Evolutionary conservation across 176 grass and related monocot species (phyloP).

Genomic region (Tuctoria greenei): DNA sequence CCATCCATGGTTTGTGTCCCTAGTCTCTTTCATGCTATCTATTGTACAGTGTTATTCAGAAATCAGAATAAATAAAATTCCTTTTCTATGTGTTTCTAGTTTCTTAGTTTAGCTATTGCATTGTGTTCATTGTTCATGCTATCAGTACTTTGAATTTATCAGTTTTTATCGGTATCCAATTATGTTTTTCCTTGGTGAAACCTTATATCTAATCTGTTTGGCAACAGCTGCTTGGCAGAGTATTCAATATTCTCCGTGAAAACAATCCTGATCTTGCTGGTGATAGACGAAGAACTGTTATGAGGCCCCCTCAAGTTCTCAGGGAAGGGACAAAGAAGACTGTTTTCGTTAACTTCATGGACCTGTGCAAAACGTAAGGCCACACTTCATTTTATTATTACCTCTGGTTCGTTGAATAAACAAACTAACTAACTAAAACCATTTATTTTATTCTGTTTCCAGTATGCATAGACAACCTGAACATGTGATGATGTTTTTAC

Average conservation of each 20-base stretch:
- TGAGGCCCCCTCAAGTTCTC: slow-evolving; percentile 98
- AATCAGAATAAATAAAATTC: not conserved
- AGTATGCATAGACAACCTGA: slow-evolving; percentile 99
- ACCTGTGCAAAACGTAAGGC: slow-evolving; percentile 84
- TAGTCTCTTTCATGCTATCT: not conserved
- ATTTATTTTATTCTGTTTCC: slow-evolving; percentile 16
- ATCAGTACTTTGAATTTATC: not conserved
- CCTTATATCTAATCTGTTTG: slow-evolving; percentile 22
- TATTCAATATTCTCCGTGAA: slow-evolving; percentile 96
- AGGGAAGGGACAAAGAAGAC: slow-evolving; percentile 99
- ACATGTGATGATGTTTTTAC: slow-evolving; percentile 95
- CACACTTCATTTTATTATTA: slow-evolving; percentile 13
- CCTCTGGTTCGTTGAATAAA: not conserved
- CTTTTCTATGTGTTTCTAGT: not conserved
- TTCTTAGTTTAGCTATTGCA: slow-evolving; percentile 26
- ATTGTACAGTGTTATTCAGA: not conserved
- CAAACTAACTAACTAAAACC: slow-evolving; percentile 13
- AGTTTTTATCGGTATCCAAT: not conserved
- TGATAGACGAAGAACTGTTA: slow-evolving; percentile 92
- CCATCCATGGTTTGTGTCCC: not conserved
- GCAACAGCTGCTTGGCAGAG: slow-evolving; percentile 77
- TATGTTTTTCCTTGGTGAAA: slow-evolving; percentile 28
- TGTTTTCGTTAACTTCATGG: slow-evolving; percentile 99
- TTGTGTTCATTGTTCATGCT: not conserved
- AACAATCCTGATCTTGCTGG: slow-evolving; percentile 99